Evolutionary conservation across 2,329 filamentous ascomycete species (phyloP).

Genomic region (Ophiostoma piceae): DNA sequence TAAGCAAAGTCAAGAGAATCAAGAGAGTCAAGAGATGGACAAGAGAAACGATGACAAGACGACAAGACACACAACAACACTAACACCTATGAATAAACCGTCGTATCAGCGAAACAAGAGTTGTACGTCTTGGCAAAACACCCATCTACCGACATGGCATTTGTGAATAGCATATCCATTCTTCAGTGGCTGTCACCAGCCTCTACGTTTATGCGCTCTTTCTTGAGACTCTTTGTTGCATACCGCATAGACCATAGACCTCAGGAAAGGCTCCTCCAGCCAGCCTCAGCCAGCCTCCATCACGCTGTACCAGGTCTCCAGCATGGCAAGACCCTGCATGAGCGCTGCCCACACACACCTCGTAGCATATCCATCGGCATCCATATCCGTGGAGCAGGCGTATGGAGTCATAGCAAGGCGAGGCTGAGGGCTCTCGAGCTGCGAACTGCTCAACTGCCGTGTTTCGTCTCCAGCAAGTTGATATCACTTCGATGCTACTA

Average conservation of each 20-base stretch:
- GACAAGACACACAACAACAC: not conserved
- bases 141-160: slow-evolving; percentile 9
- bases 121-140: not conserved
- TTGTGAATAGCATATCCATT: not conserved
- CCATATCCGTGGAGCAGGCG: not conserved
- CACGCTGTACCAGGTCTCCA: not conserved
- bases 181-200: not conserved
- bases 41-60: not conserved
- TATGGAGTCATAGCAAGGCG: not conserved
- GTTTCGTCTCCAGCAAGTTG: not conserved
- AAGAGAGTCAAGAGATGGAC: not conserved
- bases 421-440: not conserved
- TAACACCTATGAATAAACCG: not conserved
- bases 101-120: not conserved
- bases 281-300: not conserved
- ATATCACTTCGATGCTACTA: too few species aligned
- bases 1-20: not conserved
- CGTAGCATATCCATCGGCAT: not conserved
- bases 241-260: not conserved
- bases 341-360: not conserved
- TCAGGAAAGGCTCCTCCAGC: too few species aligned
- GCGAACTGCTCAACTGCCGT: not conserved
- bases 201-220: not conserved
- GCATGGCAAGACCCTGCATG: not conserved
- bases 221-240: not conserved